phyloP scores from a whole-genome alignment of 2,329 filamentous ascomycete genomes.

The Colletotrichum liaoningense region DNA sequence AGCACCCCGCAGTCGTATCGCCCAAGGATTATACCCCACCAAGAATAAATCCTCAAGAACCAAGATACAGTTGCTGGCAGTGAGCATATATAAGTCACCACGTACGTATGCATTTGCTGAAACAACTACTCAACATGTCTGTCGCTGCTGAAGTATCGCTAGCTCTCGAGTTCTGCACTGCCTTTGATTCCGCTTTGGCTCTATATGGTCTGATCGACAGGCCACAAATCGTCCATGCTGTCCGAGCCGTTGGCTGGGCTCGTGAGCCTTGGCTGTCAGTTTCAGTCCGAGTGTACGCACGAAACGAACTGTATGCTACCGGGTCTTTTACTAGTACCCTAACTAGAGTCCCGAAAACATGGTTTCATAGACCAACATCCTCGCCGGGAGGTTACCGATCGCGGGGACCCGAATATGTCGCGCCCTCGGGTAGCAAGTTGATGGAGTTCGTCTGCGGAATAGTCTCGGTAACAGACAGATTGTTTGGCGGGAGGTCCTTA shows the following conservation, averaged over 20 bases:
- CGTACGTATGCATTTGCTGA: slow-evolving; percentile 1
- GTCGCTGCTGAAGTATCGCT: neutral
- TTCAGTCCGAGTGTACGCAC: neutral
- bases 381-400: neutral
- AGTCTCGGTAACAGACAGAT: neutral
- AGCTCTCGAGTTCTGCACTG: neutral
- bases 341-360: neutral
- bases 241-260: neutral
- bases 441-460: neutral
- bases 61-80: neutral
- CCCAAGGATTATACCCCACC: neutral
- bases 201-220: neutral
- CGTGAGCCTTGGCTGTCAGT: neutral
- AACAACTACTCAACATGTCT: slow-evolving; percentile 15
- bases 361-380: neutral
- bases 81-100: neutral
- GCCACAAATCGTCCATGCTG: neutral
- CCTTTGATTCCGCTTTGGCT: neutral
- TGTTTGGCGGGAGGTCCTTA: neutral
- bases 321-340: neutral
- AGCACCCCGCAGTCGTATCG: neutral
- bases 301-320: slow-evolving; percentile 1
- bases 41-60: neutral
- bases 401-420: slow-evolving; percentile 13
- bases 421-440: neutral